A percentile compares a stretch with the other conserved stretches of the same genome.
Evolutionary conservation across 306 rosid species (phyloP).

Genomic region (Prunus davidiana): DNA sequence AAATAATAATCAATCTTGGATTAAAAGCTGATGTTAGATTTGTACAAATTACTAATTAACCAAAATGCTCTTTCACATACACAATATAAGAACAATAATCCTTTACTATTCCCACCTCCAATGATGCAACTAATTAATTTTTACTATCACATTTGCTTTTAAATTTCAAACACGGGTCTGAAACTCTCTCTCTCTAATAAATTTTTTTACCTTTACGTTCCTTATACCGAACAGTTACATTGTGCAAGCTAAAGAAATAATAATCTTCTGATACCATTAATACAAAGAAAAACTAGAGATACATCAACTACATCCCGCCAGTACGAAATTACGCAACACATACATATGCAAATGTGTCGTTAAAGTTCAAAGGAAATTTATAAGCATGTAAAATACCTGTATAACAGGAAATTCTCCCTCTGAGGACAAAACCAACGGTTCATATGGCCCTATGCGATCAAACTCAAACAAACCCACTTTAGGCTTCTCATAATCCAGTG

Average conservation of each 20-base stretch:
- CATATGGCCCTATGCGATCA: constrained; percentile 70
- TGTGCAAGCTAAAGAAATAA: not conserved
- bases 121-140: not conserved
- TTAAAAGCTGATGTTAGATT: not conserved
- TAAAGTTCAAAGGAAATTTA: not conserved
- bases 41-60: not conserved
- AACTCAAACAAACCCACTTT: constrained; percentile 52
- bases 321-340: not conserved
- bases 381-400: constrained; percentile 47
- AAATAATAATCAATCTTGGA: not conserved
- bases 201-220: not conserved
- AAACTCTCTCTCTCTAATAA: not conserved
- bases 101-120: not conserved
- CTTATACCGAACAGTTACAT: not conserved
- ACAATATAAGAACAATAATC: not conserved
- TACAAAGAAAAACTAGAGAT: too few species aligned
- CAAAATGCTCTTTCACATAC: not conserved
- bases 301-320: too few species aligned
- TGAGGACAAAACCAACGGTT: constrained; percentile 63
- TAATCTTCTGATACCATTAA: too few species aligned
- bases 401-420: constrained; percentile 44
- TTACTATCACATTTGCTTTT: not conserved
- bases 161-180: not conserved
- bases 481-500: constrained; percentile 22
- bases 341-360: not conserved